These are phyloP conservation scores for Cladophialophora immunda DNA, from an alignment of 2,329 filamentous ascomycete species.

Conservation along the genomic window DNA sequence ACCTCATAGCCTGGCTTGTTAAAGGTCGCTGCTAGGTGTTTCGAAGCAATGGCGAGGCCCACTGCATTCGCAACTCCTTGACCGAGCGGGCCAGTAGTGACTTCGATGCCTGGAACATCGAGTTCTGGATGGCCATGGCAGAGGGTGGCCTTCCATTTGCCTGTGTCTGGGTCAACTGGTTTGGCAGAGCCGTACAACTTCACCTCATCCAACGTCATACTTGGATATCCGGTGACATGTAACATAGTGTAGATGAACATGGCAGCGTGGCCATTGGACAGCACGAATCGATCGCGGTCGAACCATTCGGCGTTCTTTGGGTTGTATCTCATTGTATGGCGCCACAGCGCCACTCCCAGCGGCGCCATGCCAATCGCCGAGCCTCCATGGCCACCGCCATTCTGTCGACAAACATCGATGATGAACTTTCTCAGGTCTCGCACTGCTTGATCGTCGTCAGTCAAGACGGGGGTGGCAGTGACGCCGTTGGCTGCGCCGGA, in stretches of 20 bases:
- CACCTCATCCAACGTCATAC: conserved; percentile 48
- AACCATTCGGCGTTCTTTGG: conserved; percentile 64
- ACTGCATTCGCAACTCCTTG: conserved; percentile 68
- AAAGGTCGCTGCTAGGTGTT: conserved; percentile 62
- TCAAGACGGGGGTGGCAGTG: conserved; percentile 9
- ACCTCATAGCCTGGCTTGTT: conserved; percentile 59
- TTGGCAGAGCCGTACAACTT: conserved; percentile 45
- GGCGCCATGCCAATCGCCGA: conserved; percentile 50
- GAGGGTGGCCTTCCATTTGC: conserved; percentile 41
- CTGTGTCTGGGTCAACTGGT: conserved; percentile 36
- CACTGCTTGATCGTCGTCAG: conserved; percentile 22
- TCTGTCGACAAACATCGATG: conserved; percentile 25
- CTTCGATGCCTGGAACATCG: conserved; percentile 63
- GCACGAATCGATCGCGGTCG: conserved; percentile 70
- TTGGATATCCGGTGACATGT: conserved; percentile 46
- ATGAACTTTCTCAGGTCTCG: conserved; percentile 20
- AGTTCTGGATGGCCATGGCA: conserved; percentile 62
- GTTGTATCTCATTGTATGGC: conserved; percentile 44
- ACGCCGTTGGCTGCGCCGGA: conserved; percentile 11
- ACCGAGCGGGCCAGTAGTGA: conserved; percentile 66
- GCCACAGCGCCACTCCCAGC: conserved; percentile 64
- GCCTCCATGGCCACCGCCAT: conserved; percentile 26
- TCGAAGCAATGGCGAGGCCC: conserved; percentile 65
- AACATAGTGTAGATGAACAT: conserved; percentile 45
- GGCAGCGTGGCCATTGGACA: conserved; percentile 60